A percentile compares a stretch with the other conserved stretches of the same genome.
Evolutionary conservation across 2,329 filamentous ascomycete species (phyloP).

Genomic region (Monilinia fructicola): DNA sequence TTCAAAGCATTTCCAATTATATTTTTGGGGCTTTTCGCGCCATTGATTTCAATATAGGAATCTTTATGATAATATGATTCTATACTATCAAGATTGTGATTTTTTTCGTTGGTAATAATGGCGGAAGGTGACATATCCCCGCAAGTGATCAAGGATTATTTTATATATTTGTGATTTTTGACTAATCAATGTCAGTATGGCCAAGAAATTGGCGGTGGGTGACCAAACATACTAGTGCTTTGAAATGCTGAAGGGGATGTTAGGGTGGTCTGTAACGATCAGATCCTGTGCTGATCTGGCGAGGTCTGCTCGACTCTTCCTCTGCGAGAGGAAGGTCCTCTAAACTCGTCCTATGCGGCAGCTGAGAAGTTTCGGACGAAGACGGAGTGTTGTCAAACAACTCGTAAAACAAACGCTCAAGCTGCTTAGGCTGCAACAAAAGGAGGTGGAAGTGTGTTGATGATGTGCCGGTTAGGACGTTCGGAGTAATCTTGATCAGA

Average conservation of each 20-base stretch:
- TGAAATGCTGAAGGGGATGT: slow-evolving; percentile 49
- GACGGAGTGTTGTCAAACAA: slow-evolving; percentile 51
- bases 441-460: slow-evolving; percentile 64
- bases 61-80: slow-evolving; percentile 37
- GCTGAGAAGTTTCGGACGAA: slow-evolving; percentile 71
- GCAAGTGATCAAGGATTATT: slow-evolving; percentile 30
- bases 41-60: slow-evolving; percentile 37
- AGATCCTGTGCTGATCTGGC: slow-evolving; percentile 86
- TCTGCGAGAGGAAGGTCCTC: slow-evolving; percentile 98
- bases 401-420: slow-evolving; percentile 52
- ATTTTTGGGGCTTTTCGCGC: slow-evolving; percentile 59
- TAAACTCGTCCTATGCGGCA: slow-evolving; percentile 99
- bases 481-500: slow-evolving; percentile 70
- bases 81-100: slow-evolving; percentile 36
- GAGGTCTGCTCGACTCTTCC: slow-evolving; percentile 99
- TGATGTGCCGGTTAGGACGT: slow-evolving; percentile 63
- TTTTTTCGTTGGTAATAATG: slow-evolving; percentile 52
- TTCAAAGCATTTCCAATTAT: slow-evolving; percentile 86
- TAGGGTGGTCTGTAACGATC: slow-evolving; percentile 96
- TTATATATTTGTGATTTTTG: slow-evolving; percentile 23
- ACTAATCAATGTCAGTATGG: slow-evolving; percentile 18
- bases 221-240: slow-evolving; percentile 32
- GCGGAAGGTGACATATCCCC: slow-evolving; percentile 68
- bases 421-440: slow-evolving; percentile 51
- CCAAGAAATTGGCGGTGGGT: not conserved